Evolutionary conservation across 495 filamentous ascomycete species (phyloP), one percentile per base, ranked within the genome.

Genomic region (Patellaria atrata): DNA sequence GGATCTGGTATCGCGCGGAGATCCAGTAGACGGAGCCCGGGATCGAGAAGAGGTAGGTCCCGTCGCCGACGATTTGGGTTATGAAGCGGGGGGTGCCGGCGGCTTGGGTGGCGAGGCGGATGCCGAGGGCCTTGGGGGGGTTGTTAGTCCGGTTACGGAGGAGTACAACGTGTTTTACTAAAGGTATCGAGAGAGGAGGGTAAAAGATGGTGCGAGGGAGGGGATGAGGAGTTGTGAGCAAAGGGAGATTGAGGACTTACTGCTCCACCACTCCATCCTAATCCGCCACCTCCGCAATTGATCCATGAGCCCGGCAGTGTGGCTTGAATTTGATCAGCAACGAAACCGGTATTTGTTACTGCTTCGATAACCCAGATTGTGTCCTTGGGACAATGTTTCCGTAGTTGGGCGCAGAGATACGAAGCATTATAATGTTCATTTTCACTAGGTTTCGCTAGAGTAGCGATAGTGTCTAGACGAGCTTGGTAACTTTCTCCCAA

Each of bases 11-110:
- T 11, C 86, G 71, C 45, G 73, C 66, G 2, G 75, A 61, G 37
- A 96, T 87, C 87, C 87, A 96, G 59, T 94, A 94, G 13, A 94
- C 85, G 15, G 73, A 80, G 0, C 82, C 81, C 0, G 87, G 87
- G 0, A 96, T 77, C 15, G 72, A 48, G 37, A 96, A 96, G 3
- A 96, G 64, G 55, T 71, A 96, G 0, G 85, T 89, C 8, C 87
- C 87, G 36, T 96, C 87, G 12, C 87, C 87, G 1, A 94, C 87
- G 27, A 96, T 78, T 43, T 93, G 84, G 37, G 80, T 80, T 2
- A 96, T 83, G 47, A 96, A 93, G 46, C 82, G 81, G 21, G 75
- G 73, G 54, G 78, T 79, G 18, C 65, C 56, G 27, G 77, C 62
- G 16, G 54, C 56, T 34, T 84, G 77, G 0, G 73, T 68, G 4